Evolutionary conservation across 805 yeast species (phyloP).

Genomic region (Lipomyces mesembrius): DNA sequence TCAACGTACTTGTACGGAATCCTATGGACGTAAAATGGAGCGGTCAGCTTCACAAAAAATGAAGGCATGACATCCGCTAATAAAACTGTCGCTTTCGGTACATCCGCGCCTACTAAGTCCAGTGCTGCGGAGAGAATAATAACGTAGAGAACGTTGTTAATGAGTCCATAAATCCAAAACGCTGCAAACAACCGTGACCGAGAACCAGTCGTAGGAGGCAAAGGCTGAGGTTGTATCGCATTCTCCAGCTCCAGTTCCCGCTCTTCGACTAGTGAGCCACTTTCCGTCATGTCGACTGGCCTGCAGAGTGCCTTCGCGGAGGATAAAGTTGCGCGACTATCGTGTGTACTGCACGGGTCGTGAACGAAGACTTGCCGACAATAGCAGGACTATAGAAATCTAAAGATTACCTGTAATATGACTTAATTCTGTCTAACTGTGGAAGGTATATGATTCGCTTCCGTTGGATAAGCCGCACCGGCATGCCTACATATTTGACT

Average conservation of each 20-base stretch:
- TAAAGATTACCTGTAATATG: too few species aligned
- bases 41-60: slow-evolving; percentile 65
- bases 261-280: not conserved
- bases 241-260: not conserved
- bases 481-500: too few species aligned
- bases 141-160: slow-evolving; percentile 88
- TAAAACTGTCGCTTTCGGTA: slow-evolving; percentile 85
- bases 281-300: not conserved
- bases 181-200: slow-evolving; percentile 28
- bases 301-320: not conserved
- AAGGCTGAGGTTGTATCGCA: not conserved
- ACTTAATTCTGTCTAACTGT: too few species aligned
- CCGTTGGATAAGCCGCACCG: too few species aligned
- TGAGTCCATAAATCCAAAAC: slow-evolving; percentile 64
- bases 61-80: slow-evolving; percentile 88
- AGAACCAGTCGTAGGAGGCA: not conserved
- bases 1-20: slow-evolving; percentile 55
- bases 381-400: too few species aligned
- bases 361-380: too few species aligned
- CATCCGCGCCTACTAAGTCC: slow-evolving; percentile 80
- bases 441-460: too few species aligned
- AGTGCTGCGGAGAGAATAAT: slow-evolving; percentile 90
- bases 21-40: slow-evolving; percentile 79
- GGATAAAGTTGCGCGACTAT: too few species aligned
- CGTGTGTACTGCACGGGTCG: not conserved